Evolutionary conservation across 2,329 filamentous ascomycete genomes (phyloP).

Genomic region (Colletotrichum incanum): DNA sequence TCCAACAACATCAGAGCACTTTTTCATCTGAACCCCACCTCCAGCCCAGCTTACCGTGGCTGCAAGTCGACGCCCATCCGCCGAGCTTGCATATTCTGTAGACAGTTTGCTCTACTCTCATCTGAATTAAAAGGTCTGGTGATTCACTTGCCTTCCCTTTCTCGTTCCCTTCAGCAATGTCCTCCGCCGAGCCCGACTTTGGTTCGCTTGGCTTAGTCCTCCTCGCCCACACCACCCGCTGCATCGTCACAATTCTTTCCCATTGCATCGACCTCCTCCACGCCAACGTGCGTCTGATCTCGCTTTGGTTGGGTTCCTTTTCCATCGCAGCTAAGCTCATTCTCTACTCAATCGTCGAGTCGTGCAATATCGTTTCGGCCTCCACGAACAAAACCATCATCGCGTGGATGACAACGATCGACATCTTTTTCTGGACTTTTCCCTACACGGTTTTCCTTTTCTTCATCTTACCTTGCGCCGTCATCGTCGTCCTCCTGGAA

Average conservation of each 20-base stretch:
- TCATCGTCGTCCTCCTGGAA: slow-evolving; percentile 22
- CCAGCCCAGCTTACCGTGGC: neutral
- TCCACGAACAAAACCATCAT: neutral
- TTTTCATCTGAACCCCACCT: slow-evolving; percentile 38
- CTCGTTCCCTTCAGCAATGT: slow-evolving; percentile 9
- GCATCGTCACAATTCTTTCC: slow-evolving; percentile 10
- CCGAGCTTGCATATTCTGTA: neutral
- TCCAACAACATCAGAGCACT: slow-evolving; percentile 31
- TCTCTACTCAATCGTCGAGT: neutral
- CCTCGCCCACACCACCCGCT: slow-evolving; percentile 14
- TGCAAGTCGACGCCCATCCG: neutral
- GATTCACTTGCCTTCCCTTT: neutral
- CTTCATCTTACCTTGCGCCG: neutral
- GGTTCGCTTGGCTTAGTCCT: slow-evolving; percentile 25
- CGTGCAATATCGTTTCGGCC: neutral
- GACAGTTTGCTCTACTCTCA: neutral
- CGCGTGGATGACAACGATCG: neutral
- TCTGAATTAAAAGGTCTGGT: neutral
- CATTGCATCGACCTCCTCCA: neutral
- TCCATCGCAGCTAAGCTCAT: neutral
- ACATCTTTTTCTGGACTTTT: slow-evolving; percentile 3
- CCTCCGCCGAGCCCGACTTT: slow-evolving; percentile 15
- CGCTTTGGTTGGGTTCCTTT: neutral
- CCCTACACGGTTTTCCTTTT: slow-evolving; percentile 17
- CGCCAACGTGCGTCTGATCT: slow-evolving; percentile 14